phyloP scores from a whole-genome alignment of 768 basidiomycete genomes.

The Hygrophorus pudorinus region DNA sequence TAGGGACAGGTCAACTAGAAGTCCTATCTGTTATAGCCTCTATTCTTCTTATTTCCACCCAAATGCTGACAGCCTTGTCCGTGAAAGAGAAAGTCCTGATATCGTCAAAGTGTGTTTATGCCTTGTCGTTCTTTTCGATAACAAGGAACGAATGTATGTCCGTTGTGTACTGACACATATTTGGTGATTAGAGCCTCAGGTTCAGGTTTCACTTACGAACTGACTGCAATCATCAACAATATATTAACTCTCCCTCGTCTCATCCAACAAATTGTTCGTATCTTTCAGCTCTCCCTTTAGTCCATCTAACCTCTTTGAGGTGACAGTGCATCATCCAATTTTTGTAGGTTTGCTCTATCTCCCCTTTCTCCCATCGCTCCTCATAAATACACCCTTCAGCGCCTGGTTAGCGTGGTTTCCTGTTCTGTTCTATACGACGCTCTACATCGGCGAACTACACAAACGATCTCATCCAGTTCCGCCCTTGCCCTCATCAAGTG shows the following conservation, averaged over 20 bases:
- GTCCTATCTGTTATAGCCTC: conserved; percentile 72
- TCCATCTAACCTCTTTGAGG: neutral
- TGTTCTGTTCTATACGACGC: conserved; percentile 75
- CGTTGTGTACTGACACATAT: too few relatives aligned
- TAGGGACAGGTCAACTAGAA: conserved; percentile 74
- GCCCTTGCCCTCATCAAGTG: conserved; percentile 13
- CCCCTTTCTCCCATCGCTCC: neutral
- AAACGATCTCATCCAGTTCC: conserved; percentile 25
- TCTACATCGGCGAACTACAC: conserved; percentile 85
- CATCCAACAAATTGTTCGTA: conserved; percentile 73
- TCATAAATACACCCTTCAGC: conserved; percentile 24
- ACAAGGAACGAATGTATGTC: neutral
- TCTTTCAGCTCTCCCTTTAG: neutral
- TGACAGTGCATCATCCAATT: conserved; percentile 68
- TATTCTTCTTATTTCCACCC: conserved; percentile 53
- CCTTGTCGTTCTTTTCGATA: neutral
- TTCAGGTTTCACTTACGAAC: conserved; percentile 25
- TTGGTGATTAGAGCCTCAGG: neutral
- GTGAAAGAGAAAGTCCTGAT: conserved; percentile 74
- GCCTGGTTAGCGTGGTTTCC: conserved; percentile 92
- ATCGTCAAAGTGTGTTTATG: conserved; percentile 8
- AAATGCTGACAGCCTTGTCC: conserved; percentile 45
- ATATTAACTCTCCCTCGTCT: conserved; percentile 57
- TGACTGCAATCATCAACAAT: conserved; percentile 64
- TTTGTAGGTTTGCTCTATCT: conserved; percentile 42